phyloP scores from a whole-genome alignment of 306 rosid species.

The Herpetospermum pedunculosum region DNA sequence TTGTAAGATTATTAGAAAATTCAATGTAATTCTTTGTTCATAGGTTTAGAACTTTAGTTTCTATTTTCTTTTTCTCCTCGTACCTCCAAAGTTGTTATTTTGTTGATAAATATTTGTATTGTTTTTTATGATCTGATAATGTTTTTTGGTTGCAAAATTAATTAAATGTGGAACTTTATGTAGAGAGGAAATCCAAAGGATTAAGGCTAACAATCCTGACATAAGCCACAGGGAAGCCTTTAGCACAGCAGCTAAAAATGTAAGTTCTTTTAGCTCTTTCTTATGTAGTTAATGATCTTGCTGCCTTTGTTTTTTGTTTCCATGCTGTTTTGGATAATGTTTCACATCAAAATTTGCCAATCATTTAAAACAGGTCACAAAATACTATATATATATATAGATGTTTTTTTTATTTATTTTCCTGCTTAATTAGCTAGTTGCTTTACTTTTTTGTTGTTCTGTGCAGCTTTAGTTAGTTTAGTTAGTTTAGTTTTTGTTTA shows the following conservation, averaged over 20 bases:
- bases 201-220: slow-evolving; percentile 85
- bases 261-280: slow-evolving; percentile 24
- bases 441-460: too few species aligned
- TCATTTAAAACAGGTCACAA: too few species aligned
- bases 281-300: not conserved
- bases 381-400: too few species aligned
- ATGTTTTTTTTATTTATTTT: too few species aligned
- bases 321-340: not conserved
- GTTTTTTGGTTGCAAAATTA: not conserved
- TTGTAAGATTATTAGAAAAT: not conserved
- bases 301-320: not conserved
- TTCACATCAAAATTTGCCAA: not conserved
- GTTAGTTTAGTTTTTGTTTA: too few species aligned
- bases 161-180: not conserved
- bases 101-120: too few species aligned
- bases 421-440: too few species aligned
- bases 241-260: slow-evolving; percentile 95
- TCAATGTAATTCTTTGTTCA: not conserved
- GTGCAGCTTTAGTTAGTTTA: too few species aligned
- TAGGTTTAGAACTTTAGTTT: not conserved
- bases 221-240: slow-evolving; percentile 96
- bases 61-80: not conserved
- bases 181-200: slow-evolving; percentile 99
- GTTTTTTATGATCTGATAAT: not conserved
- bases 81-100: not conserved